Base-by-base conservation (phyloP, 2,329 filamentous ascomycete species). In the Talaromyces albobiverticillius region DNA sequence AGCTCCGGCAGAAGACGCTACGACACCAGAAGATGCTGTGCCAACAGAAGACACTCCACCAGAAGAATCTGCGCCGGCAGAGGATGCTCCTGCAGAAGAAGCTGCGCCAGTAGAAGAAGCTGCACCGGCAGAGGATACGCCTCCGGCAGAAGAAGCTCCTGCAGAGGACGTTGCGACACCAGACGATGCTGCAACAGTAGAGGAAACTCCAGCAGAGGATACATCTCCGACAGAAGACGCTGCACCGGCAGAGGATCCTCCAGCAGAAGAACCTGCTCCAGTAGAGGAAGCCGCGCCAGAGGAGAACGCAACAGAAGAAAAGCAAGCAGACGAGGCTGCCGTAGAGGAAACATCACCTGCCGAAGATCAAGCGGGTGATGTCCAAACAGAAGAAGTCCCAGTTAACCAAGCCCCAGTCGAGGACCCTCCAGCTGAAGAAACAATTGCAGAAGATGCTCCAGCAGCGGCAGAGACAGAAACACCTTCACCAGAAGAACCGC, bases 21-120 rank as follows among this genome's bases (percentile, higher is more conserved):
- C 16, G 13, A 2, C 34, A 9, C 11, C 46, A 48, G 46, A 16
- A 49, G 56, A 56, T 14, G 45, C 26, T 11, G 36, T 56, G 29
- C 40, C 59, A 50, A 51, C 57, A 48, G 59, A 60, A 46, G 61
- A 62, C 36, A 55, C 60, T 38, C 41, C 62, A 48, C 34, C 48
- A n/a, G 56, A 56, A 51, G 58, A 34, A 10, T 5, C 18, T 16
- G 11, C 45, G 10, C n/a, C 46, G 7, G 29, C 55, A 38, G 51
- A 59, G 41, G 58, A 61, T 26, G 20, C 43, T 20, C 51, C 41
- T 1, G 20, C 59, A 18, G 48, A 16, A 55, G 58, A 61, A 31
- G 20, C 46, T 20, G 22, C 54, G 25, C 51, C 46, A 1, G 25
- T 58, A 18, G 48, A 14, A 55, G 59, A 29, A 40, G 47, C n/a